phyloP scores from a whole-genome alignment of 1,139 yeast species.

The Eremothecium cymbalariae region DNA sequence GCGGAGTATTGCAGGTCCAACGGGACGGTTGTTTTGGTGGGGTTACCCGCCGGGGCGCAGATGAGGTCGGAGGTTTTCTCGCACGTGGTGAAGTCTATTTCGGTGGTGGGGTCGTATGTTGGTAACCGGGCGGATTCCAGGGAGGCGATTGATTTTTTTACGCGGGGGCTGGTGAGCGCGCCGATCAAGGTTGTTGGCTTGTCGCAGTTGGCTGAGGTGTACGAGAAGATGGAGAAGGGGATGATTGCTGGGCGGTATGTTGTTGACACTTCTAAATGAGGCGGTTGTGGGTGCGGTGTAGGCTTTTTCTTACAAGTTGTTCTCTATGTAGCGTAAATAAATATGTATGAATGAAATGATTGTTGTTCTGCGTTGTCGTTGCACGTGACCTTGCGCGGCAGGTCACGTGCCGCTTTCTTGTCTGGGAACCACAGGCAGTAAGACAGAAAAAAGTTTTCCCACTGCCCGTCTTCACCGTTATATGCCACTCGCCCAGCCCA shows the following conservation, averaged over 20 bases:
- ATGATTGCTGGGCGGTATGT: constrained; percentile 70
- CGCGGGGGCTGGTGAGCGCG: constrained; percentile 60
- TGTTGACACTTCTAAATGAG: constrained; percentile 53
- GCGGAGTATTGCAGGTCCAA: constrained; percentile 60
- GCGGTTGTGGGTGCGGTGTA: no score
- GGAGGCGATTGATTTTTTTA: constrained; percentile 66
- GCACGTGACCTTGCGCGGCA: no score
- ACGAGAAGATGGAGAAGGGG: constrained; percentile 62
- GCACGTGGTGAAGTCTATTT: constrained; percentile 56
- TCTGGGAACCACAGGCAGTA: no score
- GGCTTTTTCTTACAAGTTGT: no score
- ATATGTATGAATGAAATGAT: no score
- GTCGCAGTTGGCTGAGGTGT: constrained; percentile 54
- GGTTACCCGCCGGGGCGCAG: constrained; percentile 67
- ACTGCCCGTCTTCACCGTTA: no score
- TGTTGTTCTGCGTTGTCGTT: no score
- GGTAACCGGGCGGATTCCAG: constrained; percentile 76
- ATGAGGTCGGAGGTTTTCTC: constrained; percentile 56
- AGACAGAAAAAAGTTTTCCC: no score
- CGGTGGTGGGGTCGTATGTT: constrained; percentile 64
- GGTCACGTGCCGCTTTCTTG: no score
- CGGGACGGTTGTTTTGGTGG: constrained; percentile 75
- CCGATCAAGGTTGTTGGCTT: constrained; percentile 66
- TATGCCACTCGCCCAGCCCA: no score
- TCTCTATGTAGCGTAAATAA: no score